Base-by-base conservation (phyloP, 225 moss, liverwort and hornwort species). In the Pseudoscleropodium purum region DNA sequence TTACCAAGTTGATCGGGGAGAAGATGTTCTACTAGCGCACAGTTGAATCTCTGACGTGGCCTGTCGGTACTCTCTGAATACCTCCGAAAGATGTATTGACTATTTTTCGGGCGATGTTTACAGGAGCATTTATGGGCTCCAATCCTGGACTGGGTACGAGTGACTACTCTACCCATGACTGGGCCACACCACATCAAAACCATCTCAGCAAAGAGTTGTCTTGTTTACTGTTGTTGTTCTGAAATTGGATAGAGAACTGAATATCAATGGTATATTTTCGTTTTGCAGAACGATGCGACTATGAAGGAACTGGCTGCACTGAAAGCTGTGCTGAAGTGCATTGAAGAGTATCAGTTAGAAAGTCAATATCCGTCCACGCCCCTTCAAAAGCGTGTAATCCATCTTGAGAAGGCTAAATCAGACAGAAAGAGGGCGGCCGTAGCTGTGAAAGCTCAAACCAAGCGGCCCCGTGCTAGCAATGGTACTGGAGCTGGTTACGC, bases 281-380 rank as follows among this genome's bases (percentile, higher is more conserved):
- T 79, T 85, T 84, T 91, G 91, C 95, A 99, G 99, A 99, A 99
- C 90, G 99, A 99, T 91, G 99, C 99, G 41, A 97, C 99, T 41
- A 99, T 99, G 99, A 99, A 99, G 93, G 99, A 99, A 93, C 95
- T 99, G 86, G 99, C 97, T 61, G 99, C 99, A 79, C 91, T 99
- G 89, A 99, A 97, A 95, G 97, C 99, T 49, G 99, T 99, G 49
- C 94, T 99, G 63, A 99, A 99, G 93, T 97, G 97, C 89, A 99
- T 99, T 64, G 99, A 99, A 86, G 99, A 99, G 91, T 99, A 99
- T 64, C 96, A 96, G 79, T 93, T 99, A 75, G 99, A 99, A 90
- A 96, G 91, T 87, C 97, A 96, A 84, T 99, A 99, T 88, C 97
- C 97, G 49, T 97, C 97, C 74, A 96, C 94, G 84, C 99, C 99